Evolutionary conservation across 1,139 yeast genomes (phyloP), one percentile per base, ranked within the genome.

Genomic region (Waltiozyma sp.): DNA sequence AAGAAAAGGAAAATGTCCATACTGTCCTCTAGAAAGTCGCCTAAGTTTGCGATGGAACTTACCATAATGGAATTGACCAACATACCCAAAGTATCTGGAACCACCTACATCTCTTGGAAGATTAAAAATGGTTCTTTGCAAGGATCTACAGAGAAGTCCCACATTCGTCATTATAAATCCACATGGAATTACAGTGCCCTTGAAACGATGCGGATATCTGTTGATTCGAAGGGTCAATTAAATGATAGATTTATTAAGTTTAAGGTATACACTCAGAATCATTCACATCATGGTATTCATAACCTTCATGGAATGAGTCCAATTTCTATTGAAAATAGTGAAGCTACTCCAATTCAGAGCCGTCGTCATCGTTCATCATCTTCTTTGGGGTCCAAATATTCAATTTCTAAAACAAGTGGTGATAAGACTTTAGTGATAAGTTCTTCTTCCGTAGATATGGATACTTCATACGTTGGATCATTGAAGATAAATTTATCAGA

Each of bases 21-120:
- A 18, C 2, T 16, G 28, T 23, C 28, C 21, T 18, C 14, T 9
- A 35, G 11, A 19, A 35, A 15, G 19, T 39, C 33, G 40, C 75
- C 76, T 6, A 72, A 70, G 54, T 89, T 86, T 60, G 65, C 75
- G 42, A 68, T 87, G 40, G 63, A 69, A 23, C 63, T 88, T 35
- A 63, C 72, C 19, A 72, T 89, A 43, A 73, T 76, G 46, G 94
- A 85, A 52, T 66, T 89, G 41, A 72, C 80, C 28, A 89, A 89
- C 56, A 75, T 89, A 35, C 97, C 97, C 0, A 87, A 85, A 52
- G 72, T 83, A 2, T 68, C 77, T 2, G 95, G 95, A 1, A 60
- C 67, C 38, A 79, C 91, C 52, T 79, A 63, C 52, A 75, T 87
- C 24, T 78, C 80, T 45, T 76, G 81, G 81, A 63, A 62, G 41